Base-by-base conservation (phyloP, 768 basidiomycete species). In the Fomitopsis pulvina region DNA sequence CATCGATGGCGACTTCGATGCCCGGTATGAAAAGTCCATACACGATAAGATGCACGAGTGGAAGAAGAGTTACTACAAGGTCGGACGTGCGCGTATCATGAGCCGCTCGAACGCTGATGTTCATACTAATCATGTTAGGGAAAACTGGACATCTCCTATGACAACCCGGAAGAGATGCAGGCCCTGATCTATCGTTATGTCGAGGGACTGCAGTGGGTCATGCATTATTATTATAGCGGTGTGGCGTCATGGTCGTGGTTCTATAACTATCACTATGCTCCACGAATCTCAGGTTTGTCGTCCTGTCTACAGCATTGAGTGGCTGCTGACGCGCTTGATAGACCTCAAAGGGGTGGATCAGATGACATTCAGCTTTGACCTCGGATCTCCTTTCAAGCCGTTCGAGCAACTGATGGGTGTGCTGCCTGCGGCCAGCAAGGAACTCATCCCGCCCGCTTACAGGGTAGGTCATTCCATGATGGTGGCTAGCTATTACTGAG, bases 201-300 rank as follows among this genome's bases (percentile, higher is more conserved):
- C 16, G 91, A 98, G 63, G 96, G 96, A 1, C 68, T 99, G 53
- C 96, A 99, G 62, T 98, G 95, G 96, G 92, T 98, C 27, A 89
- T 99, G 87, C 88, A 92, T 63, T 99, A 99, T 66, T 99, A 99
- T 65, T 98, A 97, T 66, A 81, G 87, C 54, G 96, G 96, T 4
- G 93, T 98, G 16, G 88, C 92, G 4, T 94, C 92, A 14, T 99
- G 96, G 96, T 80, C 90, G 20, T 98, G 96, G 96, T 99, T 95
- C 72, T 98, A 98, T 69, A 73, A 94, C 66, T 98, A 97, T 65
- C 95, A 99, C 63, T 99, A 94, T 65, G 88, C 96, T 0, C 96
- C 96, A 20, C 82, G 93, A 25, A 97, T 98, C 48, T 92, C 92
- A 18, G 95, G 95, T 94, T 59, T 47, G 76, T 62, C 14, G 7